Percentiles rank a stretch among this genome's conserved stretches.
phyloP scores from a whole-genome alignment of 2,329 filamentous ascomycete genomes.

The Tolypocladium paradoxum region DNA sequence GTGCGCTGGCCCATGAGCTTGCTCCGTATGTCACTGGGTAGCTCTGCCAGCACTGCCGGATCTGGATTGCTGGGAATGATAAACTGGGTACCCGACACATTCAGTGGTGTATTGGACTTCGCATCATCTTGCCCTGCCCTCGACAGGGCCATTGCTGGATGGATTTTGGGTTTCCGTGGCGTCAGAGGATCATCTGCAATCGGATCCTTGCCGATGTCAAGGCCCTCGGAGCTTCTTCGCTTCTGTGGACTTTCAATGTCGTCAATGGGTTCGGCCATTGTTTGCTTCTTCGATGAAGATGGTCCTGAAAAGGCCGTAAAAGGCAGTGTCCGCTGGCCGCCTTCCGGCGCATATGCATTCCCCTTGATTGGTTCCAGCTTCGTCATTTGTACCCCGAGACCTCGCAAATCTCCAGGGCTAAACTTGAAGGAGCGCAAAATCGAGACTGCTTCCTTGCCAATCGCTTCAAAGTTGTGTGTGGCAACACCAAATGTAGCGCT shows the following conservation, averaged over 20 bases:
- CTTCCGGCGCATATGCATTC: conserved; percentile 43
- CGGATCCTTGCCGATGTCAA: conserved; percentile 31
- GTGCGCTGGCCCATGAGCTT: conserved; percentile 54
- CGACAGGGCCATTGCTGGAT: conserved; percentile 42
- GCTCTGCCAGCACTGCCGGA: conserved; percentile 66
- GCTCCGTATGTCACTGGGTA: conserved; percentile 73
- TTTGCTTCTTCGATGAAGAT: conserved; percentile 27
- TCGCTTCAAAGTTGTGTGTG: conserved; percentile 60
- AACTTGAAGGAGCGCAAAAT: conserved; percentile 75
- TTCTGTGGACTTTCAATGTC: conserved; percentile 28
- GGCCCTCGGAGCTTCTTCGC: conserved; percentile 16
- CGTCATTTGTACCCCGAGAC: conserved; percentile 85
- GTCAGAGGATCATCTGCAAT: conserved; percentile 45
- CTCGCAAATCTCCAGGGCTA: conserved; percentile 84
- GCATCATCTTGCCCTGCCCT: conserved; percentile 37
- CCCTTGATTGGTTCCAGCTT: conserved; percentile 73
- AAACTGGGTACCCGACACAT: conserved; percentile 82
- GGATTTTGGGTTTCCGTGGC: conserved; percentile 39
- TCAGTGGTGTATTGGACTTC: conserved; percentile 57
- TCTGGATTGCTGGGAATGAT: conserved; percentile 79
- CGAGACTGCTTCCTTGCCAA: conserved; percentile 75
- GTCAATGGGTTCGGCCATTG: conserved; percentile 39
- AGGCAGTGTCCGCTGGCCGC: conserved; percentile 68
- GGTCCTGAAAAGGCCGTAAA: conserved; percentile 49
- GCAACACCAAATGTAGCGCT: conserved; percentile 73